phyloP scores from a whole-genome alignment of 1,139 yeast species.

The Trichomonascaceae sp. region DNA sequence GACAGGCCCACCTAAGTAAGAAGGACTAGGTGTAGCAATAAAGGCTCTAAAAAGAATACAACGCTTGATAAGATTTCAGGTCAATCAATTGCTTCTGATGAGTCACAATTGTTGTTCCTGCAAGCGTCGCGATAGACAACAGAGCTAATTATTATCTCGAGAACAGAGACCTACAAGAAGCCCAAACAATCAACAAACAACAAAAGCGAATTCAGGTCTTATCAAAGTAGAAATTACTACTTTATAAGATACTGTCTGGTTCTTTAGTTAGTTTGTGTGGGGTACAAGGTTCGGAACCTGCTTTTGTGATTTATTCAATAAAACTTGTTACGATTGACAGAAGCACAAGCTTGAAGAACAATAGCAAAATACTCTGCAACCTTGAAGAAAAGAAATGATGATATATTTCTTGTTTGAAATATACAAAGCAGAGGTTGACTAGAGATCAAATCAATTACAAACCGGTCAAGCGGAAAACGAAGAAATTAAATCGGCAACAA shows the following conservation, averaged over 20 bases:
- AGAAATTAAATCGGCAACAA: too few species aligned
- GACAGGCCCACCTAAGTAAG: background rate
- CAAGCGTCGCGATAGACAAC: background rate
- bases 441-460: background rate
- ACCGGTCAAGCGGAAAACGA: background rate
- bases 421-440: background rate
- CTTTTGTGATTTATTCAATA: too few species aligned
- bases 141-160: background rate
- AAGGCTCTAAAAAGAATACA: background rate
- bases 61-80: background rate
- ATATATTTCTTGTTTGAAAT: background rate
- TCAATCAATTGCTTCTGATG: background rate
- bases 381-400: background rate
- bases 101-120: background rate
- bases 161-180: background rate
- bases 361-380: background rate
- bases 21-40: background rate
- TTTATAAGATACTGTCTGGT: background rate
- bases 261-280: background rate
- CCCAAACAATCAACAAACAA: background rate
- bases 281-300: background rate
- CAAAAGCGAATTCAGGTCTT: background rate
- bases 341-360: background rate
- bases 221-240: background rate
- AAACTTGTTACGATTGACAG: too few species aligned